phyloP scores from a whole-genome alignment of 495 filamentous ascomycete genomes.

The Trichoderma orchidacearum region DNA sequence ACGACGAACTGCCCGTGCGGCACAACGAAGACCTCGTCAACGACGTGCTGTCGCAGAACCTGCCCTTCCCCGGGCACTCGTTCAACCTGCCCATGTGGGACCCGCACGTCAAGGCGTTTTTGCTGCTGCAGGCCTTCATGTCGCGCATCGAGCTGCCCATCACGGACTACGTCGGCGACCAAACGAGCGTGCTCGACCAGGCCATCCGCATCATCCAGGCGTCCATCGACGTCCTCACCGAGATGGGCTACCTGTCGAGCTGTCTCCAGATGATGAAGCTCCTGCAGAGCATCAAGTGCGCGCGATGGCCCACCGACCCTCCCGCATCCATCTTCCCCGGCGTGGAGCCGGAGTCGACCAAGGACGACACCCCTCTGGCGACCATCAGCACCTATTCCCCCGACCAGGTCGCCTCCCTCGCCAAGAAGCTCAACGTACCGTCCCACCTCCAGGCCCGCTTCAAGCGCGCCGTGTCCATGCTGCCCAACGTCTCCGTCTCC shows the following conservation, averaged over 20 bases:
- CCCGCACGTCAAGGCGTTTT: conserved; percentile 92
- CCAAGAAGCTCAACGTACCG: conserved; percentile 23
- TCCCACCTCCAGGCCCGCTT: conserved; percentile 25
- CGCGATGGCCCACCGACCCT: conserved; percentile 76
- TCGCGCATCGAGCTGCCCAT: conserved; percentile 85
- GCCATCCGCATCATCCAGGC: conserved; percentile 90
- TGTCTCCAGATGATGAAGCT: conserved; percentile 69
- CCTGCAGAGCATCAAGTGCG: conserved; percentile 82
- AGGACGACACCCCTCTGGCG: conserved; percentile 17
- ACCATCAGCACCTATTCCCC: conserved; percentile 19
- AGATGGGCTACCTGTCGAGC: conserved; percentile 65
- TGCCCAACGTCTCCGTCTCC: conserved; percentile 58
- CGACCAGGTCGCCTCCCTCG: conserved; percentile 28
- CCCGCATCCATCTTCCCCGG: conserved; percentile 73
- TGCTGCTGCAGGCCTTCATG: conserved; percentile 91
- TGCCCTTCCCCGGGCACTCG: conserved; percentile 41
- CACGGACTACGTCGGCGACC: conserved; percentile 93
- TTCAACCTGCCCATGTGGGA: conserved; percentile 87
- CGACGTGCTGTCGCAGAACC: conserved; percentile 67
- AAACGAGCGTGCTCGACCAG: conserved; percentile 74
- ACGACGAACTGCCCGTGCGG: conserved; percentile 94
- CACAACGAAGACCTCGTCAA: conserved; percentile 99
- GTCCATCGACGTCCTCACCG: conserved; percentile 85
- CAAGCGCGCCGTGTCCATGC: conserved; percentile 39
- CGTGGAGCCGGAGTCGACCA: conserved; percentile 33